A percentile compares a stretch with the other conserved stretches of the same genome.
phyloP scores from a whole-genome alignment of 345 rosid species.

The Eucalyptus decipiens region DNA sequence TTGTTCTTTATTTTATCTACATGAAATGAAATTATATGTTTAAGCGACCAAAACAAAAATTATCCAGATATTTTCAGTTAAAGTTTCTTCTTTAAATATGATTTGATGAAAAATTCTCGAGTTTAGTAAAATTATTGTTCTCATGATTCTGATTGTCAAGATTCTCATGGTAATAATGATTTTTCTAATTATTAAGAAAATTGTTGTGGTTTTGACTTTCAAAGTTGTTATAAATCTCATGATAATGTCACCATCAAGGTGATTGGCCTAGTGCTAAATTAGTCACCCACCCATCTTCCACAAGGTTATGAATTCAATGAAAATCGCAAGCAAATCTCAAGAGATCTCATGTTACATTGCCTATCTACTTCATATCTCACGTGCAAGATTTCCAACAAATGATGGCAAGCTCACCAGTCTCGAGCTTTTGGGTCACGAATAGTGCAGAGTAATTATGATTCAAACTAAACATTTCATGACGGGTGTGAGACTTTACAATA shows the following conservation, averaged over 20 bases:
- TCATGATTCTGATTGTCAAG: background rate
- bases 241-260: background rate
- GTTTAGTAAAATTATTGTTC: background rate
- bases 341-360: background rate
- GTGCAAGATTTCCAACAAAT: background rate
- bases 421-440: rapidly evolving
- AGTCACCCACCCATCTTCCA: background rate
- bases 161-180: background rate
- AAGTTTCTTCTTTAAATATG: background rate
- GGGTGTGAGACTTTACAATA: background rate
- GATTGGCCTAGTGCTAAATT: background rate
- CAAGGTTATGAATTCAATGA: background rate
- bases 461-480: background rate
- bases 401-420: rapidly evolving
- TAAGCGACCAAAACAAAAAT: too few relatives aligned
- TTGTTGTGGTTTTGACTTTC: background rate
- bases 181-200: background rate
- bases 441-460: background rate
- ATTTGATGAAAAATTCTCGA: background rate
- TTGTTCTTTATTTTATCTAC: too few relatives aligned
- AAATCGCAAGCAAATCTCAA: rapidly evolving
- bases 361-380: background rate
- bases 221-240: background rate
- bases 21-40: too few relatives aligned
- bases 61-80: background rate